Evolutionary conservation across 768 basidiomycete genomes (phyloP).

Genomic region (Astraeus odoratus): DNA sequence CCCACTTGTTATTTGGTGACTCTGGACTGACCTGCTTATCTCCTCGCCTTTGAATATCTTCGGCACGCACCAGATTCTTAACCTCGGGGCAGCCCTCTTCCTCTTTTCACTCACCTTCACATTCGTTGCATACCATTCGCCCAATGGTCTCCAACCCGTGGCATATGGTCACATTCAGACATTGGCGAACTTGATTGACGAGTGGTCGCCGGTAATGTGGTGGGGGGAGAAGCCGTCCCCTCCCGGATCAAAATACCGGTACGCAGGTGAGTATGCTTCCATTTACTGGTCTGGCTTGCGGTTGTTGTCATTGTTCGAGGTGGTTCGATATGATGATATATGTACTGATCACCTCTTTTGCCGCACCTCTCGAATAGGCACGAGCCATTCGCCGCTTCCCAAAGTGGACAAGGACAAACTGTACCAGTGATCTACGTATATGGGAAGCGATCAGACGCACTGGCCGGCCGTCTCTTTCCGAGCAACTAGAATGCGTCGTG

Average conservation of each 20-base stretch:
- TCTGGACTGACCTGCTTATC: too few relatives aligned
- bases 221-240: constrained; percentile 18
- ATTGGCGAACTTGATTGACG: constrained; percentile 28
- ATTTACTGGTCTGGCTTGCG: neutral
- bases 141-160: constrained; percentile 20
- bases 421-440: too few relatives aligned
- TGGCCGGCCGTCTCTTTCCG: too few relatives aligned
- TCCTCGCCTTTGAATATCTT: neutral
- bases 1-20: neutral
- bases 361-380: too few relatives aligned
- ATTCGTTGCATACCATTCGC: constrained; percentile 1
- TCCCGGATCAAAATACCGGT: constrained; percentile 4
- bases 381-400: too few relatives aligned
- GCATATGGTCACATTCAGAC: constrained; percentile 30
- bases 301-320: neutral
- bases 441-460: too few relatives aligned
- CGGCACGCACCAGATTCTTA: constrained; percentile 17
- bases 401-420: too few relatives aligned
- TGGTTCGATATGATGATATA: too few relatives aligned
- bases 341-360: too few relatives aligned
- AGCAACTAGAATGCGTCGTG: too few relatives aligned
- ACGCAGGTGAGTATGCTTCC: constrained; percentile 15
- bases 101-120: constrained; percentile 16
- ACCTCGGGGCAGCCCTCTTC: constrained; percentile 16
- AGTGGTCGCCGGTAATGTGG: constrained; percentile 30